Conservation (phyloP, 2,329 filamentous ascomycete genomes). For the Tolypocladium ovalisporum region DNA sequence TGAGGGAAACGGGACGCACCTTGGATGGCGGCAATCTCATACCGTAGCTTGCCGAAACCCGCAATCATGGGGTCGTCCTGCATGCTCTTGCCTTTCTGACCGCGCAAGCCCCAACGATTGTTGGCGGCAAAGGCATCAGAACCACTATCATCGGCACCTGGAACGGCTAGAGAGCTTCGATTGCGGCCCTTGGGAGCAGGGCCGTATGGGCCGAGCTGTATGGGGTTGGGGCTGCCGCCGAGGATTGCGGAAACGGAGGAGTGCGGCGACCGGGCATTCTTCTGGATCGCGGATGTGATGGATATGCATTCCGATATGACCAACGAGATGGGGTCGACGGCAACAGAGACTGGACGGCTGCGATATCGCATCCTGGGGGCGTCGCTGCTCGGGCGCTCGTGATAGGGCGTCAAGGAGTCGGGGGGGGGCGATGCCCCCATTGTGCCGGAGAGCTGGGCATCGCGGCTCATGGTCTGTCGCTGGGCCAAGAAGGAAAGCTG, state of each 20-base stretch:
- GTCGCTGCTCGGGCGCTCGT: constrained; percentile 9
- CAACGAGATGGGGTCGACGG: constrained; percentile 81
- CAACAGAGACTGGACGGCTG: constrained; percentile 59
- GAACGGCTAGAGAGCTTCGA: constrained; percentile 24
- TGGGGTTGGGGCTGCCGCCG: constrained; percentile 57
- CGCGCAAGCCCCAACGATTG: constrained; percentile 85
- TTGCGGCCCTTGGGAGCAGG: constrained; percentile 28
- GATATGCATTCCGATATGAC: constrained; percentile 98
- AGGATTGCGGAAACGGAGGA: constrained; percentile 94
- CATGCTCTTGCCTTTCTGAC: constrained; percentile 93
- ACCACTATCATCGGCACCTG: constrained; percentile 26
- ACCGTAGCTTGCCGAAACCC: constrained; percentile 80
- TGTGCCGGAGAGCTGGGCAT: constrained; percentile 14
- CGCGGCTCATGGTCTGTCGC: constrained; percentile 19
- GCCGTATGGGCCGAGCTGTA: constrained; percentile 40
- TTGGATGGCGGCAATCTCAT: constrained; percentile 78
- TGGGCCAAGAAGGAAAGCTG: neutral
- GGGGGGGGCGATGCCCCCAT: constrained; percentile 13
- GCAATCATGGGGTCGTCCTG: constrained; percentile 96
- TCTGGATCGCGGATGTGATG: constrained; percentile 95
- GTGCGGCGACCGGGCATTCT: constrained; percentile 90
- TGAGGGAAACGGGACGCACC: constrained; percentile 29
- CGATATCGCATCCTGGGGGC: constrained; percentile 45
- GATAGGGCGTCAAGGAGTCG: neutral
- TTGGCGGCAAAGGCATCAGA: constrained; percentile 45